A percentile compares a stretch with the other conserved stretches of the same genome.
Conservation (phyloP, 2,329 filamentous ascomycete genomes). For the Trichoderma semiorbis region DNA sequence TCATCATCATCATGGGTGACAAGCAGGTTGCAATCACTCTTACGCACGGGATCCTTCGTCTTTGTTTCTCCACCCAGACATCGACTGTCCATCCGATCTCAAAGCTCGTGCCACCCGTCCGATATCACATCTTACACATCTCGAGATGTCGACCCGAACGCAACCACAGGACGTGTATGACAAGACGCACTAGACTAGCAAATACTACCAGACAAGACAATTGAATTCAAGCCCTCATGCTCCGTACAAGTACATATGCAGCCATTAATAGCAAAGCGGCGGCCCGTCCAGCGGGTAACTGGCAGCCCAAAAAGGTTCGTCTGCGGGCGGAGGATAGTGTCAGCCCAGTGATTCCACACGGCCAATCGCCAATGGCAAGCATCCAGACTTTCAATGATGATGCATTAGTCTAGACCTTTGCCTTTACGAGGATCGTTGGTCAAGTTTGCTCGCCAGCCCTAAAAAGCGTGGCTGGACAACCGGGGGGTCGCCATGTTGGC, state of each 20-base stretch:
- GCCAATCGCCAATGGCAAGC: not conserved
- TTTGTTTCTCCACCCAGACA: not conserved
- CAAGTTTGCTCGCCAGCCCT: not conserved
- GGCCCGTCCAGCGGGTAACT: conserved; percentile 15
- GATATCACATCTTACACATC: conserved; percentile 8
- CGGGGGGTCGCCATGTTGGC: not conserved
- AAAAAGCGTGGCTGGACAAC: not conserved
- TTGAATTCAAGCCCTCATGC: not conserved
- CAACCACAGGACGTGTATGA: not conserved
- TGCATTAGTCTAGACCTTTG: not conserved
- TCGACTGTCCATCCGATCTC: not conserved
- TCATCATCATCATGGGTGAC: not conserved
- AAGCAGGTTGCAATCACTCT: not conserved
- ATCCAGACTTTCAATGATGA: not conserved
- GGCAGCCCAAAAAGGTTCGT: conserved; percentile 1
- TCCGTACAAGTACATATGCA: not conserved
- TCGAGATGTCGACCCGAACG: not conserved
- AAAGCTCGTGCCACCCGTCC: not conserved
- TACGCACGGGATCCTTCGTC: not conserved
- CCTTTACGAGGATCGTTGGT: not conserved
- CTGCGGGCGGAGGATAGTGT: conserved; percentile 1
- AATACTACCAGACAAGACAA: not conserved
- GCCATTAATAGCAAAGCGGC: conserved; percentile 8
- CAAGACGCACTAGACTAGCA: not conserved
- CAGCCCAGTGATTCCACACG: not conserved